A percentile compares a stretch with the other conserved stretches of the same genome.
Evolutionary conservation across 1,284 basidiomycete genomes (phyloP).

Genomic region (Dichomitus squalens): DNA sequence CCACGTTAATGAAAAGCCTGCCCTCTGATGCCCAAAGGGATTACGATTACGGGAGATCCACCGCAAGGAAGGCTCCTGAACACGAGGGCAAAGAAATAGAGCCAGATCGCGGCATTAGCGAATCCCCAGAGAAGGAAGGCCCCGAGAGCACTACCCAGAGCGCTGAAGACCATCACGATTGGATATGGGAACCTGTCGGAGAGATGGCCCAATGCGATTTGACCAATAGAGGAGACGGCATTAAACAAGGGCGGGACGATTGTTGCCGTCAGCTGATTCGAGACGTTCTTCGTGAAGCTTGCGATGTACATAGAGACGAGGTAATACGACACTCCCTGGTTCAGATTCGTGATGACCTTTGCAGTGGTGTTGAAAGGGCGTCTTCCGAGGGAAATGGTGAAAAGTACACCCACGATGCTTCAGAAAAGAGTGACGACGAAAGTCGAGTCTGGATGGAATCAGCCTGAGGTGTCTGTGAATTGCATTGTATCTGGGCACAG

Average conservation of each 20-base stretch:
- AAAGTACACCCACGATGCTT: neutral
- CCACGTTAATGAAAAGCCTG: constrained; percentile 26
- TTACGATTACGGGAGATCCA: neutral
- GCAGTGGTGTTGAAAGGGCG: too few species aligned
- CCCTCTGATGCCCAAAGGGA: constrained; percentile 15
- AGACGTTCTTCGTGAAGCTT: constrained; percentile 23
- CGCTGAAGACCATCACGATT: constrained; percentile 26
- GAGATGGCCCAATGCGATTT: constrained; percentile 27
- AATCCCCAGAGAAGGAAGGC: constrained; percentile 33
- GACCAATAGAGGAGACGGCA: constrained; percentile 24
- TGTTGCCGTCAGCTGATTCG: constrained; percentile 24
- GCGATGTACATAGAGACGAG: constrained; percentile 32
- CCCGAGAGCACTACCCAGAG: constrained; percentile 24
- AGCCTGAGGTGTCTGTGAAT: too few species aligned
- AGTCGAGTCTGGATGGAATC: too few species aligned
- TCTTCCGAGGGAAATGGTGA: too few species aligned
- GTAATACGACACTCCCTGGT: constrained; percentile 32
- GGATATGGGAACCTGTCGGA: constrained; percentile 27
- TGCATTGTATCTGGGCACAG: too few species aligned
- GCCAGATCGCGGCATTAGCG: constrained; percentile 21
- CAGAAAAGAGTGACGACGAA: too few species aligned
- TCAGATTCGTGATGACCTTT: constrained; percentile 22
- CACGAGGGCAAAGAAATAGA: constrained; percentile 14
- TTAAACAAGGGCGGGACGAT: constrained; percentile 29
- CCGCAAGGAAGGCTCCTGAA: constrained; percentile 21